Percentiles rank a stretch among this genome's conserved stretches.
Evolutionary conservation across 371 early-diverging fungal genomes (phyloP).

Genomic region (Mortierella sp.): DNA sequence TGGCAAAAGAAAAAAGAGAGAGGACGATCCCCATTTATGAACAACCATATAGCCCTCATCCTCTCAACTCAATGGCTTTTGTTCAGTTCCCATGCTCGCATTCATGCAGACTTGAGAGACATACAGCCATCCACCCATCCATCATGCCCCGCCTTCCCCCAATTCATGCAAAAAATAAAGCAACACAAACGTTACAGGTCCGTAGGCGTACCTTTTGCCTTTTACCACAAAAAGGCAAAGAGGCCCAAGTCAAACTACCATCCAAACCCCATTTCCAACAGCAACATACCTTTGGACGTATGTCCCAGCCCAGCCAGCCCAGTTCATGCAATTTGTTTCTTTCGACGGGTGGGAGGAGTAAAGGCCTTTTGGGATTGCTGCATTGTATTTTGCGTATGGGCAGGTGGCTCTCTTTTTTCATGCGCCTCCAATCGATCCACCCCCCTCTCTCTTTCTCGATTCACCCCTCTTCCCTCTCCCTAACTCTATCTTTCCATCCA

Average conservation of each 20-base stretch:
- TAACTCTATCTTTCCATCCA: background rate
- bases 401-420: background rate
- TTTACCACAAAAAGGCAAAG: background rate
- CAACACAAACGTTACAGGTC: background rate
- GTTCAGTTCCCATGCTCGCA: background rate
- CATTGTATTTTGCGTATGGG: background rate
- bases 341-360: too few species aligned
- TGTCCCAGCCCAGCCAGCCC: background rate
- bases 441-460: background rate
- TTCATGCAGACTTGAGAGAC: background rate
- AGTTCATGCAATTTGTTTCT: background rate
- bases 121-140: background rate
- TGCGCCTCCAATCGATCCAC: background rate
- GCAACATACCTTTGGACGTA: background rate
- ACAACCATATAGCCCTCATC: too few species aligned
- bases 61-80: too few species aligned
- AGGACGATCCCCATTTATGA: too few species aligned
- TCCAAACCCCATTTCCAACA: background rate
- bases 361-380: background rate
- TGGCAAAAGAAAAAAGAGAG: too few species aligned
- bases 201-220: too few species aligned
- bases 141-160: background rate
- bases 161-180: slow-evolving; percentile 1
- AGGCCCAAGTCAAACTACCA: background rate
- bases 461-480: background rate